A percentile compares a stretch with the other conserved stretches of the same genome.
phyloP scores from a whole-genome alignment of 1,284 basidiomycete genomes.

The Spongispora temasekensis region DNA sequence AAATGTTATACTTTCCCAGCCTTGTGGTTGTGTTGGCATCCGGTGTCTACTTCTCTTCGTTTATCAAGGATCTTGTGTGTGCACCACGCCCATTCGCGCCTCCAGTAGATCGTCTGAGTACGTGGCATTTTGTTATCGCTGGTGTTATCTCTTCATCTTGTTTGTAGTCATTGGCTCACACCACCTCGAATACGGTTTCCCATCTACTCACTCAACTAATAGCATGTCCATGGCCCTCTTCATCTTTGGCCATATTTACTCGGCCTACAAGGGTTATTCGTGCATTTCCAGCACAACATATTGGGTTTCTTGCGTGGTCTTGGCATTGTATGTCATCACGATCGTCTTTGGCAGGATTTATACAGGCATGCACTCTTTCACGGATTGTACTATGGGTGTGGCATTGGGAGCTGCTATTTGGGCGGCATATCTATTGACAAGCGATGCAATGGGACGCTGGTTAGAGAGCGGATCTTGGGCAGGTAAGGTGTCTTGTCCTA shows the following conservation, averaged over 20 bases:
- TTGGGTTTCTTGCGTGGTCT: conserved; percentile 42
- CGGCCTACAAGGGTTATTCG: conserved; percentile 37
- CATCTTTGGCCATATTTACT: conserved; percentile 60
- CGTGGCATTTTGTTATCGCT: conserved; percentile 30
- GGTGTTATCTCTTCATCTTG: background rate
- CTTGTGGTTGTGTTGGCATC: conserved; percentile 73
- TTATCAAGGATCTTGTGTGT: conserved; percentile 89
- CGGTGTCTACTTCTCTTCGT: conserved; percentile 84
- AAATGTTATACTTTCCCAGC: conserved; percentile 39
- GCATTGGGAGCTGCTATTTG: conserved; percentile 70
- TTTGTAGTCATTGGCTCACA: conserved; percentile 76
- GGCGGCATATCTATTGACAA: conserved; percentile 48
- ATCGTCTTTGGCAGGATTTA: conserved; percentile 91
- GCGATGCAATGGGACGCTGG: conserved; percentile 51
- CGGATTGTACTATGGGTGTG: conserved; percentile 72
- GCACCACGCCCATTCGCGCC: conserved; percentile 90
- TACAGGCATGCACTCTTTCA: conserved; percentile 88
- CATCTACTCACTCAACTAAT: conserved; percentile 95
- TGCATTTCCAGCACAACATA: conserved; percentile 50
- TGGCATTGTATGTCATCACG: conserved; percentile 68
- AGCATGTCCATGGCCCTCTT: conserved; percentile 86
- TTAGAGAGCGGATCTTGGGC: conserved; percentile 52
- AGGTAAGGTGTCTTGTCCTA: conserved; percentile 39
- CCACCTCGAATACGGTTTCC: conserved; percentile 92
- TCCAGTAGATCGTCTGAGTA: conserved; percentile 85